Evolutionary conservation across 176 grass and related monocot genomes (phyloP).

Genomic region (Tillandsia leiboldiana): DNA sequence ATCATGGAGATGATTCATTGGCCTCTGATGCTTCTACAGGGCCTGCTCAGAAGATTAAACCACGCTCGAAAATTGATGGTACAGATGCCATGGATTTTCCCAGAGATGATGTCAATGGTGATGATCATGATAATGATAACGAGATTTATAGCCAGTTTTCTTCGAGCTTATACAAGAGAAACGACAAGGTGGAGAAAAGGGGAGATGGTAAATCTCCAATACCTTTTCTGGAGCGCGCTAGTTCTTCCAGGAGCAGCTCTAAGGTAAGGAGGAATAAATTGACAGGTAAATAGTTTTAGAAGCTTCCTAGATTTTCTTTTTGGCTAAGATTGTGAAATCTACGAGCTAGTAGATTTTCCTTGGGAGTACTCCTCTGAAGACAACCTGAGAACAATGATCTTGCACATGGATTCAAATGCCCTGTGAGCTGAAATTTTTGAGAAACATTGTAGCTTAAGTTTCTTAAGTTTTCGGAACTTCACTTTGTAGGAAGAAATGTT

Average conservation of each 20-base stretch:
- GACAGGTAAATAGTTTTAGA: constrained; percentile 26
- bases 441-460: not conserved
- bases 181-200: constrained; percentile 32
- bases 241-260: constrained; percentile 39
- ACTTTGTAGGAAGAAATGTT: not conserved
- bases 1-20: constrained; percentile 59
- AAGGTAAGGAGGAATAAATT: not conserved
- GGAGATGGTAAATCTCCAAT: constrained; percentile 18
- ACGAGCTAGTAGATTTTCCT: not conserved
- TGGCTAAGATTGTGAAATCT: not conserved
- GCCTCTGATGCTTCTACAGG: constrained; percentile 88
- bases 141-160: constrained; percentile 31
- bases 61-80: constrained; percentile 5
- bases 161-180: constrained; percentile 26
- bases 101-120: constrained; percentile 14
- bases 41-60: constrained; percentile 32
- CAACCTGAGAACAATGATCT: not conserved
- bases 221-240: constrained; percentile 23
- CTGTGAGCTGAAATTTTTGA: not conserved
- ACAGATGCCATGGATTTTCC: constrained; percentile 26
- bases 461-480: not conserved
- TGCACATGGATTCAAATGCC: not conserved
- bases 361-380: not conserved
- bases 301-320: not conserved
- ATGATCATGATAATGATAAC: constrained; percentile 5